Evolutionary conservation across 139 green algal species (phyloP).

Genomic region (Chara braunii): DNA sequence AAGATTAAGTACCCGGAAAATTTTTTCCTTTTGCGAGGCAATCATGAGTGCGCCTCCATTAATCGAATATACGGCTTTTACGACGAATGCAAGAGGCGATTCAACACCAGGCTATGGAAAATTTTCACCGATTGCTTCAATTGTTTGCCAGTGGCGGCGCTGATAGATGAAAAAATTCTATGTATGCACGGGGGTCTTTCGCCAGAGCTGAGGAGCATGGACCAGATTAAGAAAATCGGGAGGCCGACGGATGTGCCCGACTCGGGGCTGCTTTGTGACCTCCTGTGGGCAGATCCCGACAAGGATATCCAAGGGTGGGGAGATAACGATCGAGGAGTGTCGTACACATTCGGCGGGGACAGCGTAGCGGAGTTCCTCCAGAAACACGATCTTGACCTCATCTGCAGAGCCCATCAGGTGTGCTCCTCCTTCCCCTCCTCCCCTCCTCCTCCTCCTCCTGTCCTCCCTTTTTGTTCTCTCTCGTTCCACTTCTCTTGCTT

Average conservation of each 20-base stretch:
- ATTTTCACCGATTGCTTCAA: conserved; percentile 99
- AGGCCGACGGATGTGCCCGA: conserved; percentile 95
- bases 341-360: conserved; percentile 96
- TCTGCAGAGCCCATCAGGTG: conserved; percentile 91
- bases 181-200: conserved; percentile 99
- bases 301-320: conserved; percentile 94
- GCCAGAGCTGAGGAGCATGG: conserved; percentile 91
- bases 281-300: conserved; percentile 98
- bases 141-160: conserved; percentile 91
- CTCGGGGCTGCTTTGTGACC: conserved; percentile 93
- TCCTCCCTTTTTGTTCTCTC: too few species aligned
- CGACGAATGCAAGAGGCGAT: conserved; percentile 96
- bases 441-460: not conserved
- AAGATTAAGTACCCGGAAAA: conserved; percentile 99
- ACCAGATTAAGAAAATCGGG: conserved; percentile 96
- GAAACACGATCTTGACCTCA: conserved; percentile 92
- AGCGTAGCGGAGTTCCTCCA: conserved; percentile 90
- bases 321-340: conserved; percentile 97
- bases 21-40: conserved; percentile 97
- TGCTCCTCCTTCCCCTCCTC: too few species aligned
- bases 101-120: conserved; percentile 98
- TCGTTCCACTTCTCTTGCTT: too few species aligned
- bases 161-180: conserved; percentile 99
- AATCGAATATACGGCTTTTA: conserved; percentile 99
- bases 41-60: conserved; percentile 96